These are phyloP conservation scores for Tuctoria greenei DNA, from an alignment of 176 grass and related monocot genomes.

Conservation along the genomic window DNA sequence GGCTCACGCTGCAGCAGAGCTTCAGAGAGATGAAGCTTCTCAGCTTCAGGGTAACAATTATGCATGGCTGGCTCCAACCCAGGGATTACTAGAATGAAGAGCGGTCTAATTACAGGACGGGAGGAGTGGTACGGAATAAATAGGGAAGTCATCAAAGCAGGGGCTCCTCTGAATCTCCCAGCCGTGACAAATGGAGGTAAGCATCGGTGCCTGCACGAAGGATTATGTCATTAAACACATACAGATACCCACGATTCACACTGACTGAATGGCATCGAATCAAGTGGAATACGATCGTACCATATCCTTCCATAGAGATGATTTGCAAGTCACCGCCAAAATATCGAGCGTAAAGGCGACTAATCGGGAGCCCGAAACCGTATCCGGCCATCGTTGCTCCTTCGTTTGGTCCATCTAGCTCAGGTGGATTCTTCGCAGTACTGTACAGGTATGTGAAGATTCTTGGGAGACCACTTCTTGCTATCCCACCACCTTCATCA, in stretches of 20 bases:
- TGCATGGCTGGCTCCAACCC: constrained; percentile 30
- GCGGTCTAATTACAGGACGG: constrained; percentile 32
- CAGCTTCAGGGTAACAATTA: constrained; percentile 21
- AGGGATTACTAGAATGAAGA: constrained; percentile 26
- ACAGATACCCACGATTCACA: not conserved
- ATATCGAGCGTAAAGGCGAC: constrained; percentile 71
- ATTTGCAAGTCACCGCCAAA: constrained; percentile 86
- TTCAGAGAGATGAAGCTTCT: not conserved
- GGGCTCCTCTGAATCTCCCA: constrained; percentile 74
- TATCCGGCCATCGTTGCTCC: constrained; percentile 65
- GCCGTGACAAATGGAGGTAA: constrained; percentile 67
- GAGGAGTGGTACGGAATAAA: not conserved
- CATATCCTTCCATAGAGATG: constrained; percentile 93
- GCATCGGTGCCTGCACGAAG: constrained; percentile 62
- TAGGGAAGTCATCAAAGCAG: constrained; percentile 38
- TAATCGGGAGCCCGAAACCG: constrained; percentile 64
- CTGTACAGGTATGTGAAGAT: constrained; percentile 85
- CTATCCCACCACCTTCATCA: constrained; percentile 83
- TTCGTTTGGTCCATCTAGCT: constrained; percentile 41
- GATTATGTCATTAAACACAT: not conserved
- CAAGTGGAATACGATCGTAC: constrained; percentile 22
- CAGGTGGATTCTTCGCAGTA: constrained; percentile 67
- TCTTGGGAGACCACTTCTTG: constrained; percentile 78
- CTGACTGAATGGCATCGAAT: not conserved
- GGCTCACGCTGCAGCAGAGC: constrained; percentile 21